These are phyloP conservation scores for Lactifluus subvellereus DNA, from an alignment of 768 basidiomycete genomes.

Conservation along the genomic window DNA sequence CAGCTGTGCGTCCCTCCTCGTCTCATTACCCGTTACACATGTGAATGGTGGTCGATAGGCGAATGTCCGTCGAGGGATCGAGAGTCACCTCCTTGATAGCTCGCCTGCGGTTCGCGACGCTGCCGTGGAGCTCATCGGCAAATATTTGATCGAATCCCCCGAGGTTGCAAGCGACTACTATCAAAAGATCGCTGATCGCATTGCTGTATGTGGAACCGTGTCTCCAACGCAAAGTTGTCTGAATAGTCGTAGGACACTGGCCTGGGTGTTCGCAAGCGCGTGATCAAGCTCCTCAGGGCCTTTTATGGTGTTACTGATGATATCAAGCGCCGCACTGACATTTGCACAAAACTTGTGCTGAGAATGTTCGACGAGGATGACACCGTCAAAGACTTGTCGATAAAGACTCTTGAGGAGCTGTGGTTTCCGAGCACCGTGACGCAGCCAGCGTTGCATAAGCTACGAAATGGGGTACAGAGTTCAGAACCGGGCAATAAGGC, in stretches of 20 bases:
- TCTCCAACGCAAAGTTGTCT: background rate
- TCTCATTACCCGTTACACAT: background rate
- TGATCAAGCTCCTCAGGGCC: constrained; percentile 87
- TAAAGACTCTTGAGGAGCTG: constrained; percentile 85
- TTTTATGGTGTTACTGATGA: constrained; percentile 68
- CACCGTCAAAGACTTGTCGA: constrained; percentile 86
- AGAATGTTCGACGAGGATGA: constrained; percentile 94
- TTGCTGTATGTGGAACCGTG: constrained; percentile 55
- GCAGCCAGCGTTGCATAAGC: constrained; percentile 31
- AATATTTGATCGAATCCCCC: constrained; percentile 87
- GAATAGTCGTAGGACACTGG: constrained; percentile 72
- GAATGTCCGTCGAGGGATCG: constrained; percentile 80
- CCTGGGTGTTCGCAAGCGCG: constrained; percentile 87
- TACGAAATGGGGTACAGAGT: constrained; percentile 25
- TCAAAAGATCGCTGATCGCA: constrained; percentile 78
- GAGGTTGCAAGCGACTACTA: constrained; percentile 90
- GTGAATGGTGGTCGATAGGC: constrained; percentile 38
- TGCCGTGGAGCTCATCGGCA: constrained; percentile 95
- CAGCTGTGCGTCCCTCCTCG: constrained; percentile 45
- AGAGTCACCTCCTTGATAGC: constrained; percentile 82
- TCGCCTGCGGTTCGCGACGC: constrained; percentile 96
- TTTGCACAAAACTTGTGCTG: constrained; percentile 72
- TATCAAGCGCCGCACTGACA: constrained; percentile 60
- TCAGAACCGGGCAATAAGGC: constrained; percentile 44
- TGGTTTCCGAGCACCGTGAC: constrained; percentile 56